Evolutionary conservation across 768 basidiomycete genomes (phyloP).

Genomic region (Pleurotus platypus): DNA sequence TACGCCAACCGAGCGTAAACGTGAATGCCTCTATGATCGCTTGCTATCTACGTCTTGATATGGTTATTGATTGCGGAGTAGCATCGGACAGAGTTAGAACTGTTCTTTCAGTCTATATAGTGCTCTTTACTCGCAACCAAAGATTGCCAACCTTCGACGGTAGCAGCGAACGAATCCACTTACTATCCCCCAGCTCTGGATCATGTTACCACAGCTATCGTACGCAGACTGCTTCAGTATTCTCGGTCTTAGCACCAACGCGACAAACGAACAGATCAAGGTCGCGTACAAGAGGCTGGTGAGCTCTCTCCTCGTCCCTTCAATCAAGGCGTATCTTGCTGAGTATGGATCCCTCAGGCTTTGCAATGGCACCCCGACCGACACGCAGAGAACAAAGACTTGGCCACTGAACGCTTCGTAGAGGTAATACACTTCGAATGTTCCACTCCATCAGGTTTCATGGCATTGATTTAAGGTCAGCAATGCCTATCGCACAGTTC

Average conservation of each 20-base stretch:
- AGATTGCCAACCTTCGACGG: background rate
- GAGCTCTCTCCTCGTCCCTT: slow-evolving; percentile 19
- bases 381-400: slow-evolving; percentile 46
- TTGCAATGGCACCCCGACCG: slow-evolving; percentile 70
- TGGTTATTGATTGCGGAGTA: slow-evolving; percentile 8
- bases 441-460: slow-evolving; percentile 1
- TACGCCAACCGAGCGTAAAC: background rate
- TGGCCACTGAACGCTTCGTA: slow-evolving; percentile 51
- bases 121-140: background rate
- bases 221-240: slow-evolving; percentile 1
- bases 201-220: slow-evolving; percentile 1
- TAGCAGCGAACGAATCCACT: background rate
- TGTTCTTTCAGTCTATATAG: slow-evolving; percentile 4
- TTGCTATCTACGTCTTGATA: slow-evolving; percentile 7
- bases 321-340: slow-evolving; percentile 12
- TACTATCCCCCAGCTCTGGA: background rate
- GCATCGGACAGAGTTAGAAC: slow-evolving; percentile 8
- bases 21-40: slow-evolving; percentile 5
- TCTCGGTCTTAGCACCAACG: background rate
- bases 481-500: slow-evolving; percentile 52
- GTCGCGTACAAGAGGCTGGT: slow-evolving; percentile 63
- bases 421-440: slow-evolving; percentile 37
- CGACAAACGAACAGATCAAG: slow-evolving; percentile 16
- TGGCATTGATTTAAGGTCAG: slow-evolving; percentile 36
- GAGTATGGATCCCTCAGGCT: slow-evolving; percentile 29